phyloP scores from a whole-genome alignment of 73 alveolate genomes.

The Effrenium voratum region DNA sequence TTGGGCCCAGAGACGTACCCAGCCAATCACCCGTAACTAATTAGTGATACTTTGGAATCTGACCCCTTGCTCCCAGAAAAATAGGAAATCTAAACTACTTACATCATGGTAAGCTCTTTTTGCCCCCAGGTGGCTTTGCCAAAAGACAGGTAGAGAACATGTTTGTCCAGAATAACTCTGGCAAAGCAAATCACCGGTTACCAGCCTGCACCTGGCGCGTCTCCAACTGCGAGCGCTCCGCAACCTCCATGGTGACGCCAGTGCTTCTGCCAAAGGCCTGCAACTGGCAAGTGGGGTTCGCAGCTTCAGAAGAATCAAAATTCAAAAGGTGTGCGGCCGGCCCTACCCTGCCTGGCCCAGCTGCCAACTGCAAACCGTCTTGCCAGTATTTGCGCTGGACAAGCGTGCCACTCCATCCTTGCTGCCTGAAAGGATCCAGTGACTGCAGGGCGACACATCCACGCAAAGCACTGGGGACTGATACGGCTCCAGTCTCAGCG shows the following conservation, averaged over 20 bases:
- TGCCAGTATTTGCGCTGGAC: slow-evolving; percentile 47
- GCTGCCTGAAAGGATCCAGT: slow-evolving; percentile 61
- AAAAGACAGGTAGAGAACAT: too few relatives aligned
- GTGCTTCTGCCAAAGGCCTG: slow-evolving; percentile 30
- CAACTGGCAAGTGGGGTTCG: neutral
- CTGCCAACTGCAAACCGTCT: slow-evolving; percentile 63
- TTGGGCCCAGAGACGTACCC: too few relatives aligned
- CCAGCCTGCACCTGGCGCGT: slow-evolving; percentile 54
- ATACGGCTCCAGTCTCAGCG: slow-evolving; percentile 4
- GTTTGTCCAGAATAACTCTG: too few relatives aligned
- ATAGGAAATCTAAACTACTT: too few relatives aligned
- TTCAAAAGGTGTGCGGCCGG: neutral
- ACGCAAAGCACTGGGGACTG: slow-evolving; percentile 66
- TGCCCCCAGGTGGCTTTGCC: too few relatives aligned
- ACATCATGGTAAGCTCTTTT: too few relatives aligned
- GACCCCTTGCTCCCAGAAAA: too few relatives aligned
- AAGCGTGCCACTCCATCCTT: slow-evolving; percentile 48
- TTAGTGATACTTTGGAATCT: too few relatives aligned
- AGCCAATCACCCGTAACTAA: too few relatives aligned
- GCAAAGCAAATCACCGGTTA: too few relatives aligned
- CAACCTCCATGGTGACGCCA: slow-evolving; percentile 32
- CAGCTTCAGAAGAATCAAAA: neutral
- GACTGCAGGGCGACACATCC: slow-evolving; percentile 60
- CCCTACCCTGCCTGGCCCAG: slow-evolving; percentile 22
- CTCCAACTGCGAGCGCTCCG: slow-evolving; percentile 48